Conservation (phyloP, 2,329 filamentous ascomycete genomes). For the Corniculantispora saksenae region DNA sequence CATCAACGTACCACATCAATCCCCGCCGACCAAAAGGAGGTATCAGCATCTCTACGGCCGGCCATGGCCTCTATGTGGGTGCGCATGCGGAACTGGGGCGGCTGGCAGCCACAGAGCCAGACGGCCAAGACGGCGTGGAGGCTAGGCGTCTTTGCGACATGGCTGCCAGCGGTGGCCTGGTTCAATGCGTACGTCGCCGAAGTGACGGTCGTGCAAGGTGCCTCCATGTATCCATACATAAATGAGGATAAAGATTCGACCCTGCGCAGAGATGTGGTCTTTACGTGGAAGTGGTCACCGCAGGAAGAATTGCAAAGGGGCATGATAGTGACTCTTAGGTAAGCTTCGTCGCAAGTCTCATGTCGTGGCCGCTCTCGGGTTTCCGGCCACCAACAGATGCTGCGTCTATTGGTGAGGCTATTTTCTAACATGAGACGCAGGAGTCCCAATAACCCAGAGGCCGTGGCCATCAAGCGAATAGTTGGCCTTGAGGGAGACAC, state of each 20-base stretch:
- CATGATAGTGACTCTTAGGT: conserved; percentile 75
- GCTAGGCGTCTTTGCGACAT: conserved; percentile 56
- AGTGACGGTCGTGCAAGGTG: conserved; percentile 57
- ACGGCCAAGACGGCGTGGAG: conserved; percentile 42
- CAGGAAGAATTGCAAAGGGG: conserved; percentile 63
- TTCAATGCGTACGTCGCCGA: conserved; percentile 64
- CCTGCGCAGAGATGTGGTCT: conserved; percentile 54
- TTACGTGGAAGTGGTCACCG: conserved; percentile 61
- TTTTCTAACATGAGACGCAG: conserved; percentile 42
- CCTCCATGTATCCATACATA: conserved; percentile 77
- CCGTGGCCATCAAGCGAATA: conserved; percentile 77
- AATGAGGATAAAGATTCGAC: conserved; percentile 66
- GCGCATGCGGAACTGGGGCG: conserved; percentile 28
- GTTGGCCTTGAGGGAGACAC: conserved; percentile 79
- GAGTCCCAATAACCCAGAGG: conserved; percentile 69
- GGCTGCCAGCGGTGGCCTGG: conserved; percentile 62
- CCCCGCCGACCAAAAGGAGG: not conserved
- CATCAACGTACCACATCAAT: not conserved
- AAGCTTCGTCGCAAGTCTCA: conserved; percentile 26
- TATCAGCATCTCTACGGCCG: not conserved
- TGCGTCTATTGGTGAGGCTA: conserved; percentile 7
- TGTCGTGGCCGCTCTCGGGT: not conserved
- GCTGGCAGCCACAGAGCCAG: conserved; percentile 25
- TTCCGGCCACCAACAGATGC: not conserved
- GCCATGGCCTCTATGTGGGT: conserved; percentile 43